A percentile compares a stretch with the other conserved stretches of the same genome.
These are phyloP conservation scores for Zymoseptoria crescenta DNA, from an alignment of 2,329 filamentous ascomycete species.

Conservation along the genomic window DNA sequence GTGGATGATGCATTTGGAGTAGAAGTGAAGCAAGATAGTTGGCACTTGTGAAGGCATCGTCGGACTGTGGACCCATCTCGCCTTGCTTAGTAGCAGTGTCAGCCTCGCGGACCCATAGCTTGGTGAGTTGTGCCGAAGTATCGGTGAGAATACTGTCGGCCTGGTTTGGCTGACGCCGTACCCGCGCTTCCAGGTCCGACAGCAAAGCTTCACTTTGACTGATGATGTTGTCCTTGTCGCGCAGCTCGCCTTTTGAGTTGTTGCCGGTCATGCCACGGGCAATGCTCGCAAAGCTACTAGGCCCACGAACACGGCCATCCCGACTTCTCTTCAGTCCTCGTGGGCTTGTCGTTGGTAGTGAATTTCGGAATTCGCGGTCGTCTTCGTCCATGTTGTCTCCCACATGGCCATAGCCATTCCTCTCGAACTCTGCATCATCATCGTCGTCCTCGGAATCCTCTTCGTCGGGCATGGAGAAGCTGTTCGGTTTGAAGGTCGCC, in stretches of 20 bases:
- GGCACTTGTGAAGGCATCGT: slow-evolving; percentile 62
- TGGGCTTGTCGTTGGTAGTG: slow-evolving; percentile 17
- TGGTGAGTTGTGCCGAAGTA: slow-evolving; percentile 20
- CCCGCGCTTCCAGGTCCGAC: slow-evolving; percentile 29
- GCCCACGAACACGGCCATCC: slow-evolving; percentile 33
- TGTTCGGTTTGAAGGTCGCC: slow-evolving; percentile 12
- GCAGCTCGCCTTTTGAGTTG: slow-evolving; percentile 47
- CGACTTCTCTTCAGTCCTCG: slow-evolving; percentile 33
- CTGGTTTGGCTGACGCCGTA: slow-evolving; percentile 23
- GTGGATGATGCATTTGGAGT: slow-evolving; percentile 69
- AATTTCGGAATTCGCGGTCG: slow-evolving; percentile 16
- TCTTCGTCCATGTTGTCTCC: slow-evolving; percentile 15
- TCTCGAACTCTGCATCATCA: slow-evolving; percentile 20
- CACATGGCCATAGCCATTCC: slow-evolving; percentile 14
- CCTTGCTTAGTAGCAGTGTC: slow-evolving; percentile 23
- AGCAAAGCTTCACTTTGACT: slow-evolving; percentile 68
- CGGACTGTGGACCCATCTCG: slow-evolving; percentile 37
- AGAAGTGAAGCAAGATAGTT: slow-evolving; percentile 70
- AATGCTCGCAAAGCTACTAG: slow-evolving; percentile 60
- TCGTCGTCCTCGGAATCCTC: slow-evolving; percentile 26
- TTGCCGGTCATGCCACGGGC: slow-evolving; percentile 60
- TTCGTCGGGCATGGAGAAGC: slow-evolving; percentile 29
- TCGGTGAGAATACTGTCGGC: slow-evolving; percentile 12
- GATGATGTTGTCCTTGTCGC: slow-evolving; percentile 64
- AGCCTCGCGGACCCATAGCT: slow-evolving; percentile 22